A percentile compares a stretch with the other conserved stretches of the same genome.
Conservation (phyloP, 2,329 filamentous ascomycete genomes). For the Daldinia sp. region DNA sequence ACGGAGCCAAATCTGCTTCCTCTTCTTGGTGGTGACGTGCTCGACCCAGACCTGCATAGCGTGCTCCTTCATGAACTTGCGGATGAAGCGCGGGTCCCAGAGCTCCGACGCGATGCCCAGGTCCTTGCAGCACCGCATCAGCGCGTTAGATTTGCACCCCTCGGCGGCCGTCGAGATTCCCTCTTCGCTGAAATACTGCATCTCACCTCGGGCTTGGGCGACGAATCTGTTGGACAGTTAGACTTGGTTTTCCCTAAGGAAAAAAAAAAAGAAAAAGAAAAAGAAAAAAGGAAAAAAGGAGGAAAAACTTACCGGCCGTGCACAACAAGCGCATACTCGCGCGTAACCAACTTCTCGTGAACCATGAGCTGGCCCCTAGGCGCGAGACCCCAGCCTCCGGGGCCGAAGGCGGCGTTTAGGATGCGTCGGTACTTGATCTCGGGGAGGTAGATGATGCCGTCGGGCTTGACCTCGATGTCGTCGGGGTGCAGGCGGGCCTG, state of each 20-base stretch:
- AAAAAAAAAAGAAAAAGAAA: background rate
- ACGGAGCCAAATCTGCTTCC: slow-evolving; percentile 85
- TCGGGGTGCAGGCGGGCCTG: slow-evolving; percentile 73
- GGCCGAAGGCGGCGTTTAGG: slow-evolving; percentile 90
- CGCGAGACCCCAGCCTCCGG: slow-evolving; percentile 94
- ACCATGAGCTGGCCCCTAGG: slow-evolving; percentile 88
- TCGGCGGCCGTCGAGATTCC: slow-evolving; percentile 94
- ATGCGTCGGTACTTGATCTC: slow-evolving; percentile 98
- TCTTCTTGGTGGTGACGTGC: slow-evolving; percentile 87
- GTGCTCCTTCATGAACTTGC: slow-evolving; percentile 80
- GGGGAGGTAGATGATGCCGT: slow-evolving; percentile 94
- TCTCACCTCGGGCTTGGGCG: slow-evolving; percentile 91
- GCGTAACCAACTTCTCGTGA: slow-evolving; percentile 82
- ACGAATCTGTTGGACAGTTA: slow-evolving; percentile 73
- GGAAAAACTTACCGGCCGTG: slow-evolving; percentile 78
- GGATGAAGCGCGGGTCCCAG: slow-evolving; percentile 94
- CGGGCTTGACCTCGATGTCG: slow-evolving; percentile 97
- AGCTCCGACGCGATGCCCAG: slow-evolving; percentile 93
- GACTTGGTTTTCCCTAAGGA: background rate
- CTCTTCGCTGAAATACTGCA: slow-evolving; percentile 90
- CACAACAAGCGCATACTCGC: slow-evolving; percentile 92
- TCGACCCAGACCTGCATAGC: slow-evolving; percentile 90
- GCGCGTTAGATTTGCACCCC: slow-evolving; percentile 96
- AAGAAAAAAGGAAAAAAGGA: slow-evolving; percentile 2
- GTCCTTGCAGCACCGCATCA: slow-evolving; percentile 99